A percentile compares a stretch with the other conserved stretches of the same genome.
Evolutionary conservation across 2,329 filamentous ascomycete genomes (phyloP).

Genomic region (Colletotrichum theobromicola): DNA sequence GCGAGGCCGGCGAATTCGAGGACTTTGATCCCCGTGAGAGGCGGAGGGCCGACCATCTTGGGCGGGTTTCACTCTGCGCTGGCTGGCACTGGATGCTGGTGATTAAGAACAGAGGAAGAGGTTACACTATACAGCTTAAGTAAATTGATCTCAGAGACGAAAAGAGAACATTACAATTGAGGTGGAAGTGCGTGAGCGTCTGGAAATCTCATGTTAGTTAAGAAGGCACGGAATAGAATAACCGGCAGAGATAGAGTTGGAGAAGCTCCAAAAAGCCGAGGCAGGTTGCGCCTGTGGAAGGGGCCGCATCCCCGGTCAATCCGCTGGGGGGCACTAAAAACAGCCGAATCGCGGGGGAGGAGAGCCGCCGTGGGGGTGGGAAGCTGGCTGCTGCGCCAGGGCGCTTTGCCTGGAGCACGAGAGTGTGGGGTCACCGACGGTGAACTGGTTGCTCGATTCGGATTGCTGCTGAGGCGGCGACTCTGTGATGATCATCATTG

Average conservation of each 20-base stretch:
- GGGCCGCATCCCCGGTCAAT: not conserved
- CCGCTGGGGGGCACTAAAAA: not conserved
- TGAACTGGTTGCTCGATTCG: slow-evolving; percentile 4
- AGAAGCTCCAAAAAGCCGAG: slow-evolving; percentile 18
- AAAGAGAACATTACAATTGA: not conserved
- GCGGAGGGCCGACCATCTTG: slow-evolving; percentile 43
- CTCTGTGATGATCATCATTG: not conserved
- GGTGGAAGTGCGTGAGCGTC: not conserved
- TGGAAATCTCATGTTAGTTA: not conserved
- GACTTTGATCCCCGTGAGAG: slow-evolving; percentile 59
- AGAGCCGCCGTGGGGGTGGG: not conserved
- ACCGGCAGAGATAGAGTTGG: slow-evolving; percentile 8
- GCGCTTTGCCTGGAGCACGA: too few species aligned
- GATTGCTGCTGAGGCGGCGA: not conserved
- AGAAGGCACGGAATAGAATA: not conserved
- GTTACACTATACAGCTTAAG: not conserved
- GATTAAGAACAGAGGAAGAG: not conserved
- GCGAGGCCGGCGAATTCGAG: slow-evolving; percentile 67
- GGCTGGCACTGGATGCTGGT: not conserved
- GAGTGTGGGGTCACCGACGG: slow-evolving; percentile 9
- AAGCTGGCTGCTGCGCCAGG: not conserved
- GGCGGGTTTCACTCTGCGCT: not conserved
- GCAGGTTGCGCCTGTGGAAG: slow-evolving; percentile 1
- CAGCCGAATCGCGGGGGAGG: not conserved
- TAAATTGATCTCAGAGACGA: not conserved